Base-by-base conservation (phyloP, 345 rosid genomes). In the Eucalyptus pumila region DNA sequence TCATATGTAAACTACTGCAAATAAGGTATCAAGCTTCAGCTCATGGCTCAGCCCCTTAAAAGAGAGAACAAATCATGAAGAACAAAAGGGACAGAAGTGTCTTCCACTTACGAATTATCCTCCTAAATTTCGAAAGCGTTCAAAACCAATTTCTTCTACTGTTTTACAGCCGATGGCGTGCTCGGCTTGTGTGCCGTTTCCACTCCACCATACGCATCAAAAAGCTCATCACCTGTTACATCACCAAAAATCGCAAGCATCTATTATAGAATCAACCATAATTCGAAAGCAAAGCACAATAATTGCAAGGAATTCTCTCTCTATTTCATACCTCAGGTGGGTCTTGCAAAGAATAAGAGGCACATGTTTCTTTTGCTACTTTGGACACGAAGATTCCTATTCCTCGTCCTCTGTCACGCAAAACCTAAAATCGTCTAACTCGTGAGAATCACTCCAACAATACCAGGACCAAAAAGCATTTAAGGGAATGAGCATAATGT, bases 351-450 rank as follows among this genome's bases (percentile, higher is more conserved):
- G 99, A 95, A 93, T 95, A 98, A 15, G 97, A 93, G 34, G 99
- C 99, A 89, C 91, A 94, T 44, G 99, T 97, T 88, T 98, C 99
- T 89, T 95, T 98, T 14, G 99, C 94, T 89, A 91, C 88, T 93
- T 98, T 98, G 45, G 99, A 94, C 47, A 98, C 99, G 37, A 98
- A 94, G 85, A 98, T 95, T 62, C 99, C 99, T 90, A 96, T 88
- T 14, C 99, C 99, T 93, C 94, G 99, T 85, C 94, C 95, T 86
- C 95, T 94, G 86, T 93, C 92, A 48, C 94, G 93, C 50, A 98
- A 91, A 89, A 96, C 96, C 99, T 97, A 90, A 76, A 76, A 76
- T 14, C 47, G 30, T 40, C 47, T 44, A 40, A 40, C 85, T 40
- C 47, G 85, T 76, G 42, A 76, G 85, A 76, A 76, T 76, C 47